Evolutionary conservation across 139 green algal species (phyloP).

Genomic region (Haematococcus lacustris): DNA sequence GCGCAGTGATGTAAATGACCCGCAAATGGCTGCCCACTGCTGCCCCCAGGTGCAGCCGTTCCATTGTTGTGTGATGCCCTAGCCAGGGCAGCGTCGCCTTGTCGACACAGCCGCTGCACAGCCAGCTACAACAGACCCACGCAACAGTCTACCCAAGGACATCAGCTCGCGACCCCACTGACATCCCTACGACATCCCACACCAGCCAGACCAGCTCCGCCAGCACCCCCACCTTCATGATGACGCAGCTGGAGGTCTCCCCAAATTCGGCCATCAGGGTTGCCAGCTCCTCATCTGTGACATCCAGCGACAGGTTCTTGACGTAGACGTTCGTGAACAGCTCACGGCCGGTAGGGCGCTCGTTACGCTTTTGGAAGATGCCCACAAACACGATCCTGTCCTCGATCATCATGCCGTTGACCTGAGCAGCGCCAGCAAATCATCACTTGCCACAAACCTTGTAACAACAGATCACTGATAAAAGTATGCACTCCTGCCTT

Average conservation of each 20-base stretch:
- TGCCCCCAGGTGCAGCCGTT: too few relatives aligned
- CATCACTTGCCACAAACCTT: too few relatives aligned
- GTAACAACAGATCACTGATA: too few relatives aligned
- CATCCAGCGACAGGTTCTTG: constrained; percentile 68
- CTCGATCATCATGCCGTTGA: constrained; percentile 56
- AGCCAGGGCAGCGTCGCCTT: background rate
- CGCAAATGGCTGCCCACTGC: too few relatives aligned
- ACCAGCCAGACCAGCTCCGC: background rate
- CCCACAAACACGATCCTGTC: constrained; percentile 74
- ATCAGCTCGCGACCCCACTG: too few relatives aligned
- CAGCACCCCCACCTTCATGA: constrained; percentile 58
- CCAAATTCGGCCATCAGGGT: constrained; percentile 67
- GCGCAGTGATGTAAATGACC: too few relatives aligned
- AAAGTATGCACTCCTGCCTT: too few relatives aligned
- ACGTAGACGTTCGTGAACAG: constrained; percentile 91
- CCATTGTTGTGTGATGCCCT: background rate
- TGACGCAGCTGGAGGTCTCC: constrained; percentile 53
- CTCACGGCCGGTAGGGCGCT: constrained; percentile 50
- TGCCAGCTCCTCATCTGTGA: constrained; percentile 55
- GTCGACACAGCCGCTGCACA: background rate
- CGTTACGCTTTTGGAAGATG: constrained; percentile 71
- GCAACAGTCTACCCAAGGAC: too few relatives aligned
- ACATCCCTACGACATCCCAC: background rate
- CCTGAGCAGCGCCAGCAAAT: too few relatives aligned
- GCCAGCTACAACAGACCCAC: background rate